Percentiles rank a stretch among this genome's conserved stretches.
phyloP scores from a whole-genome alignment of 208 protist genomes.

The Trypanosoma conorhini region DNA sequence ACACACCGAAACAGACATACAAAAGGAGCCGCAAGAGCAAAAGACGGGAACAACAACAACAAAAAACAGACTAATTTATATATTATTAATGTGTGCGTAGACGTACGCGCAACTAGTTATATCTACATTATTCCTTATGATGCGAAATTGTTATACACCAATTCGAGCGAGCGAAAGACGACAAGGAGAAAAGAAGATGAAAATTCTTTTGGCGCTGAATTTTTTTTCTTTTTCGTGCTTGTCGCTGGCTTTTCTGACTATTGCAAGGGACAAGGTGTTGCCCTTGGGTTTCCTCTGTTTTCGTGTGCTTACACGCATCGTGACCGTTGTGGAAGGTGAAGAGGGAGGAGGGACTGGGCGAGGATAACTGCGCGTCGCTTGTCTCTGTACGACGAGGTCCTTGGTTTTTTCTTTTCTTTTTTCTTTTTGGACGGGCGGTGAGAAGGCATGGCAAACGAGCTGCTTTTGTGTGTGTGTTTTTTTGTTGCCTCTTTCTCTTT shows the following conservation, averaged over 20 bases:
- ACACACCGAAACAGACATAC: too few species aligned
- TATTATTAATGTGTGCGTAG: neutral
- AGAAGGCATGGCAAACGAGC: neutral
- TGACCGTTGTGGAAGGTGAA: neutral
- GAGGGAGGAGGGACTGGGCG: neutral
- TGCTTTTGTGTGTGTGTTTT: neutral
- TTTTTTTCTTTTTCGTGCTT: neutral
- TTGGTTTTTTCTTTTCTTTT: neutral
- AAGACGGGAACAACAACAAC: too few species aligned
- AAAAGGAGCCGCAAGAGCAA: too few species aligned
- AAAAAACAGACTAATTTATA: too few species aligned
- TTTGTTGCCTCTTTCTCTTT: neutral
- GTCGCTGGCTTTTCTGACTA: neutral
- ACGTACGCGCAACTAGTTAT: neutral
- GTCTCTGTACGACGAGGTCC: neutral
- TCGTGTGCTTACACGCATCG: neutral
- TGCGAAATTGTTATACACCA: neutral
- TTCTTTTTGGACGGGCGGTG: neutral
- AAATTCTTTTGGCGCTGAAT: neutral
- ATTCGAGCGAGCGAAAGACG: neutral
- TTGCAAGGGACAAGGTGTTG: neutral
- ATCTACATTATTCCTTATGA: neutral
- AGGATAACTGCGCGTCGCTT: neutral
- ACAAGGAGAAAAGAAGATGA: neutral
- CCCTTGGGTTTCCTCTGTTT: neutral